phyloP scores from a whole-genome alignment of 2,329 filamentous ascomycete species.

The Colletotrichum sp. region DNA sequence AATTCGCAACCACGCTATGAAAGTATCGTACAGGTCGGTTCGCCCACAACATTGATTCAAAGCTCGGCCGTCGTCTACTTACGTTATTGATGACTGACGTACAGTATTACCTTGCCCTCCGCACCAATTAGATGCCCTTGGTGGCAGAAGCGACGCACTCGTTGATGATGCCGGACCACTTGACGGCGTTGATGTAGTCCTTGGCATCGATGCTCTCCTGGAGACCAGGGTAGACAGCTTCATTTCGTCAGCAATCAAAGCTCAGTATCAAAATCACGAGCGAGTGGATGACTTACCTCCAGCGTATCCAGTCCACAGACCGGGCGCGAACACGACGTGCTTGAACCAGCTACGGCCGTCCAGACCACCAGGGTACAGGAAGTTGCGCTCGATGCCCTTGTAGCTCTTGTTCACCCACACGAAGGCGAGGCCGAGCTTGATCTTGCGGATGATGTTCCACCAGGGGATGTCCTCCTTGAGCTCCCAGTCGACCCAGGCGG shows the following conservation, averaged over 20 bases:
- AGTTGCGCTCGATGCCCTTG: conserved; percentile 82
- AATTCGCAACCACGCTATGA: neutral
- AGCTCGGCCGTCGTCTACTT: accelerated
- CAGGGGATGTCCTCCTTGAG: conserved; percentile 67
- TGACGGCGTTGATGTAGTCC: conserved; percentile 61
- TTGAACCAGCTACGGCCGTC: conserved; percentile 90
- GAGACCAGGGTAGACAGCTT: conserved; percentile 67
- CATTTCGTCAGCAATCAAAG: conserved; percentile 15
- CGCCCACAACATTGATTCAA: neutral
- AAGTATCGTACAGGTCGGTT: neutral
- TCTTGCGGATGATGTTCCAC: conserved; percentile 77
- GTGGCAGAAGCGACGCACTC: conserved; percentile 52
- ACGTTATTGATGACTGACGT: neutral
- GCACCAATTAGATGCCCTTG: conserved; percentile 30
- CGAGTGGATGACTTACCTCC: conserved; percentile 60
- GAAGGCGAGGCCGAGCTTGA: conserved; percentile 68
- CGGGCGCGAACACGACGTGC: conserved; percentile 91
- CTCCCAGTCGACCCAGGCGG: conserved; percentile 46
- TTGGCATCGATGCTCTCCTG: conserved; percentile 66
- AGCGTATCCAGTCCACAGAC: conserved; percentile 88
- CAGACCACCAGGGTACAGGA: conserved; percentile 76
- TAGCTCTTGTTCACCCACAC: conserved; percentile 78
- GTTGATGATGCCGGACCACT: conserved; percentile 65
- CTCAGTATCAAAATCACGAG: neutral
- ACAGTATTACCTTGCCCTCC: too few species aligned